Base-by-base conservation (phyloP, 805 yeast species). In the Peterozyma xylosa region DNA sequence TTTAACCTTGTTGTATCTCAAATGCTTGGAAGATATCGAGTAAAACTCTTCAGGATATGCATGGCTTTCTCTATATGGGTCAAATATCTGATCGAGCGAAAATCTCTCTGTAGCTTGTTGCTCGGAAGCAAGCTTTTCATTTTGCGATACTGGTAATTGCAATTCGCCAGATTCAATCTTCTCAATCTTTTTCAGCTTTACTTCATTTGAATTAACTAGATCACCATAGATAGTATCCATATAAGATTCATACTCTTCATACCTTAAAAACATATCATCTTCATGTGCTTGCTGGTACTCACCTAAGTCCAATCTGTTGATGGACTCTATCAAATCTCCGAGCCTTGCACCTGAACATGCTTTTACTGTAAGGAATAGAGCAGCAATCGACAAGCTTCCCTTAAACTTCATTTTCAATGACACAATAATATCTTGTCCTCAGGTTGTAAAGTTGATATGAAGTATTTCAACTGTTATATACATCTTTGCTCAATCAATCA, bases 221-320 rank as follows among this genome's bases (percentile, higher is more conserved):
- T 42, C 53, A 3, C 62, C 62, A 37, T 51, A 57, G 7, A 58
- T 42, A 9, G 44, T 33, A 39, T 57, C 62, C 48, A 56, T 52
- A 29, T 55, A 55, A 3, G 56, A 45, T 15, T 38, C 45, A 30
- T 5, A 21, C 27, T 21, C 27, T 21, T 21, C 27, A 7, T 21
- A 21, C 7, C 7, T 21, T 21, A 21, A 4, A 21, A 21, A 21
- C 7, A 5, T 4, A 4, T 21, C 27, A 21, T 21, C 27, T 21
- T 7, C 27, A 21, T 21, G 27, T 14, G 45, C 42, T 32, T 38
- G 30, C 9, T n/a, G 29, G 7, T 36, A 15, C 21, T 32, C 21
- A 7, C 2, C 15, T 11, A 9, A 2, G 11, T 10, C 11, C 17
- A 18, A 37, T 13, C 21, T 17, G 7, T 7, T 17, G 11, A 18